A percentile compares a stretch with the other conserved stretches of the same genome.
Conservation (phyloP, 2,329 filamentous ascomycete species). For the Colletotrichum sp. region DNA sequence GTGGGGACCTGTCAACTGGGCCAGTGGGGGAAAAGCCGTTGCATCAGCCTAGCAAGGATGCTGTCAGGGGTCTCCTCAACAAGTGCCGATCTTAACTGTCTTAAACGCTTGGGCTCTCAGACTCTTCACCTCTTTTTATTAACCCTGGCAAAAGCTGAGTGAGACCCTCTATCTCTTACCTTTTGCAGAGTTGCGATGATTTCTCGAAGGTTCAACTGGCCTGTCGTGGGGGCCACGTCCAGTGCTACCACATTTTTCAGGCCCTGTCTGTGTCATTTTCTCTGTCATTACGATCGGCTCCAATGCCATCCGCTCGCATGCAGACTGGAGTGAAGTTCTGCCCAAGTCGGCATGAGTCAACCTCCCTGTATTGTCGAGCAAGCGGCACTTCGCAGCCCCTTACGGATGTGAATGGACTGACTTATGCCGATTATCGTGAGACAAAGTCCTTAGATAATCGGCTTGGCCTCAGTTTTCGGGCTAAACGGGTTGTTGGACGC, state of each 20-base stretch:
- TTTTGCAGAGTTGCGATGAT: neutral
- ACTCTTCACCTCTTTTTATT: neutral
- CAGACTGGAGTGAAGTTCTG: neutral
- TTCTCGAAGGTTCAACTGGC: neutral
- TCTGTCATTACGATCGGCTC: slow-evolving; percentile 9
- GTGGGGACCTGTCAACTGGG: neutral
- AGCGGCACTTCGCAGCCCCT: neutral
- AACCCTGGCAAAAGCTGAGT: neutral
- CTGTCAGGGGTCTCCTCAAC: neutral
- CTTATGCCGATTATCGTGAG: neutral
- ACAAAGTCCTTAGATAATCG: neutral
- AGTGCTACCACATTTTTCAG: neutral
- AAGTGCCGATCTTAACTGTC: neutral
- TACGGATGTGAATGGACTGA: neutral
- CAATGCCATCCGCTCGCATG: neutral
- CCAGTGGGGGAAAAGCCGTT: neutral
- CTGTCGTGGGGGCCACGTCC: neutral
- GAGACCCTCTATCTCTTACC: neutral
- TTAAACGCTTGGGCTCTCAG: neutral
- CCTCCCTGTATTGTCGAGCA: neutral
- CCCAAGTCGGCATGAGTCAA: neutral
- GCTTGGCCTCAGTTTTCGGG: neutral
- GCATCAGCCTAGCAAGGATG: neutral
- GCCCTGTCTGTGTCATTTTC: neutral
- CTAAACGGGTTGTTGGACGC: too few species aligned